Evolutionary conservation across 495 filamentous ascomycete species (phyloP), one percentile per base, ranked within the genome.

Genomic region (Aspergillus biplanus): DNA sequence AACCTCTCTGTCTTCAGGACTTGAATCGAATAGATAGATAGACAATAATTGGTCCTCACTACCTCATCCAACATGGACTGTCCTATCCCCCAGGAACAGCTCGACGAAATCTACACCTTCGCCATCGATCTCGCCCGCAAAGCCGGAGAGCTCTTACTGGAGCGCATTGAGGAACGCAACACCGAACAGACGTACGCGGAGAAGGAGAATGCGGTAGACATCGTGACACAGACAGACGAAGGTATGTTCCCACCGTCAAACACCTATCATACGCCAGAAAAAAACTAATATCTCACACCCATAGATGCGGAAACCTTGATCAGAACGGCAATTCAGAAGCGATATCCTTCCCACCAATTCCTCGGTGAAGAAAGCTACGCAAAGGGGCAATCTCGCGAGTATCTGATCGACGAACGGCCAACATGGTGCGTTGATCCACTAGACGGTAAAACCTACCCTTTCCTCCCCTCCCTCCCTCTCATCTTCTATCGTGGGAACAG

Each of bases 381-480:
- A 46, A 85, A 86, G 67, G 82, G 85, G 31, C 62, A 73, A 48
- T 79, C 77, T 33, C 81, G 83, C 66, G 76, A 86, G 31, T 91
- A 91, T 65, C 80, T 90, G 6, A 86, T 91, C 64, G 73, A 77
- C 52, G 73, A 79, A 46, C 70, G 75, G 15, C 89, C 88, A 48
- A 91, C 87, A 61, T 91, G 88, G 88, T 86, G 83, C 69, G 80
- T 90, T 42, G 88, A 91, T 69, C 87, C 87, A 7, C 72, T 90
- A 48, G 87, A 91, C 63, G 88, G 88, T 67, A 27, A 27, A 27
- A 27, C 21, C 21, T 27, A 73, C 1, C 11, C 52, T 52, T 31
- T 56, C 13, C 35, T 21, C 11, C n/a, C 8, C 7, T 39, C 12
- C 7, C 21, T 3, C 42, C 15, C 13, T 18, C 7, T 21, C 6